A percentile compares a stretch with the other conserved stretches of the same genome.
Evolutionary conservation across 164 flowering plant genomes (phyloP).

Genomic region (Nymphaea colorata): DNA sequence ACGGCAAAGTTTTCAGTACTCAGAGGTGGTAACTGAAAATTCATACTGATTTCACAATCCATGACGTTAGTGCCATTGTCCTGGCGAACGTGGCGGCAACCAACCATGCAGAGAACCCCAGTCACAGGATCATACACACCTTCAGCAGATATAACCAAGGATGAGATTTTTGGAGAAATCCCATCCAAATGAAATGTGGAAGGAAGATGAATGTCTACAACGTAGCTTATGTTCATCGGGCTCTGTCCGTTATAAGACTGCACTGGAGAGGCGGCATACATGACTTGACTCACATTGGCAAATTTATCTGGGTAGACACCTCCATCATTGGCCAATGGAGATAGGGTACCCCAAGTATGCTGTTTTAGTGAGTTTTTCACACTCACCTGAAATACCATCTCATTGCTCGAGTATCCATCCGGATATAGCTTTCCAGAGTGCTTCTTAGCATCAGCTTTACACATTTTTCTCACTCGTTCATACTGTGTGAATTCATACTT

Average conservation of each 20-base stretch:
- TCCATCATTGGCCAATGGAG: conserved; percentile 29
- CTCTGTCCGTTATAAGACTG: conserved; percentile 6
- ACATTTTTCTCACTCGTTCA: conserved; percentile 22
- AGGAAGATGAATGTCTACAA: conserved; percentile 11
- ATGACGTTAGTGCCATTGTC: conserved; percentile 8
- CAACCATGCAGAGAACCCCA: conserved; percentile 61
- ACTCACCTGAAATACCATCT: conserved; percentile 35
- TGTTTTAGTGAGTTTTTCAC: conserved; percentile 12
- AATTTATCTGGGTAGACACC: conserved; percentile 10
- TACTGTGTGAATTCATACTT: conserved; percentile 38
- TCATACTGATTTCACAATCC: conserved; percentile 51
- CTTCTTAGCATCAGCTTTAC: conserved; percentile 15
- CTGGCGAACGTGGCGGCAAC: conserved; percentile 28
- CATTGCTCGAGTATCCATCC: conserved; percentile 16
- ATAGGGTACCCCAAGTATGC: conserved; percentile 22
- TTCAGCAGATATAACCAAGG: conserved; percentile 47
- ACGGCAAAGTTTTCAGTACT: conserved; percentile 10
- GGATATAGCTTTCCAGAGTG: conserved; percentile 25
- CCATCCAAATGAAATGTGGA: conserved; percentile 1
- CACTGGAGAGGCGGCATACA: background rate
- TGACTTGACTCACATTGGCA: background rate
- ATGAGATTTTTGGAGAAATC: conserved; percentile 5
- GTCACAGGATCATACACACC: conserved; percentile 47
- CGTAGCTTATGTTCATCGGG: conserved; percentile 43
- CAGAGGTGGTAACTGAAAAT: conserved; percentile 34